Evolutionary conservation across 331 rosid genomes (phyloP), one percentile per base, ranked within the genome.

Genomic region (Rhamnella rubrinervis): DNA sequence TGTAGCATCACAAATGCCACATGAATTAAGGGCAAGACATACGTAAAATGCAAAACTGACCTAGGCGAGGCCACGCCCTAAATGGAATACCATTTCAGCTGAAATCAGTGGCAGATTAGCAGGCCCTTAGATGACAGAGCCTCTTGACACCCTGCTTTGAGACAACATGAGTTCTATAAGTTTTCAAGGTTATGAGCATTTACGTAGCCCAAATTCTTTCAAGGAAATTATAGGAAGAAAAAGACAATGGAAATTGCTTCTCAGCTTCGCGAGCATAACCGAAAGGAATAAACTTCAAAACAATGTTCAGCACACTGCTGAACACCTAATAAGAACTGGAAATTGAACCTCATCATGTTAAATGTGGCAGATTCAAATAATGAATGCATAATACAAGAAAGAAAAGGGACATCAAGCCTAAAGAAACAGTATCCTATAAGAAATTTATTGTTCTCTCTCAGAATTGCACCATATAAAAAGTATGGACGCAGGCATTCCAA

Each of bases 71-170:
- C 84, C 92, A 85, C 82, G 80, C 90, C 83, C 96, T 88, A 86
- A 79, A 88, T 86, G 82, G 93, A 83, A 80, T 82, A 87, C 88
- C 96, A 82, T 90, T 85, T 87, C 96, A 78, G 88, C 96, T 79
- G 96, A 85, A 87, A 84, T 90, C 95, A 81, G 85, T 86, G 83
- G 90, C 95, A 78, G 86, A 19, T 6, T 19, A 44, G 49, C 49
- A 44, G 49, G 89, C 96, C 88, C 90, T 83, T 85, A 73, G 92
- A 85, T 78, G 88, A 84, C 87, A 90, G 90, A 90, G 95, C 92
- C 96, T 84, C 96, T 74, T 80, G 90, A 78, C 95, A 78, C 89
- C 96, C 96, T 90, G 96, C 92, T 90, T 87, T 66, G 92, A 86
- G 90, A 89, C 90, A 90, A 90, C 76, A 82, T 51, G 80, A 90